Base-by-base conservation (phyloP, 805 yeast genomes). In the Ogataea wickerhamii region DNA sequence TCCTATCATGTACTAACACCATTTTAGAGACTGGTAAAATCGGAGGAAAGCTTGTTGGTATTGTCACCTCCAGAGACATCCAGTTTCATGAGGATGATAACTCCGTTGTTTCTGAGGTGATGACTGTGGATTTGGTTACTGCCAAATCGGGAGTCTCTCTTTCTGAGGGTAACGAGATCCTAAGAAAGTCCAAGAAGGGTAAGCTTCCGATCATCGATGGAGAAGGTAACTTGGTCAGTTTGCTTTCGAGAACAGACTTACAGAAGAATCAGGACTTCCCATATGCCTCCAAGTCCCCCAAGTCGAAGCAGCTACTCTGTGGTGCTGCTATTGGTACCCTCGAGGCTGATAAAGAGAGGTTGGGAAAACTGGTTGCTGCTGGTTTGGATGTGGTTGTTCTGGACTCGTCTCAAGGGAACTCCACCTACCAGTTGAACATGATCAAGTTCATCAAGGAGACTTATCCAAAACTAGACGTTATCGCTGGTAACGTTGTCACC, bases 301-400 rank as follows among this genome's bases (percentile, higher is more conserved):
- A 80, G 53, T 86, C 98, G 37, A 93, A 93, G 75, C 98, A 93
- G 74, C 77, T 93, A 63, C 76, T 93, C 59, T 87, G 96, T 77
- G 98, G 98, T 76, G 98, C 98, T 55, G 94, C 98, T 48, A 80
- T 93, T 61, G 98, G 98, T 68, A 93, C 98, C 48, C 72, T 94
- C 47, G 83, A 77, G 30, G 82, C 86, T 55, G 98, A 93, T 70
- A 85, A 76, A 61, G 82, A 74, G 57, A 87, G 98, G 72, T 76
- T 93, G 56, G 63, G 64, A 43, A 76, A 82, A 70, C 78, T 93
- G 56, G 97, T 83, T 44, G 95, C 79, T 38, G 98, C 98, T 39
- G 98, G 98, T 57, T 78, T 93, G 63, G 98, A 93, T 66, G 96
- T 93, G 49, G 97, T 93, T 46, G 80, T 93, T 44, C 56, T 93